These are phyloP conservation scores for Boletus rubescentipes DNA, from an alignment of 768 basidiomycete genomes.

Conservation along the genomic window DNA sequence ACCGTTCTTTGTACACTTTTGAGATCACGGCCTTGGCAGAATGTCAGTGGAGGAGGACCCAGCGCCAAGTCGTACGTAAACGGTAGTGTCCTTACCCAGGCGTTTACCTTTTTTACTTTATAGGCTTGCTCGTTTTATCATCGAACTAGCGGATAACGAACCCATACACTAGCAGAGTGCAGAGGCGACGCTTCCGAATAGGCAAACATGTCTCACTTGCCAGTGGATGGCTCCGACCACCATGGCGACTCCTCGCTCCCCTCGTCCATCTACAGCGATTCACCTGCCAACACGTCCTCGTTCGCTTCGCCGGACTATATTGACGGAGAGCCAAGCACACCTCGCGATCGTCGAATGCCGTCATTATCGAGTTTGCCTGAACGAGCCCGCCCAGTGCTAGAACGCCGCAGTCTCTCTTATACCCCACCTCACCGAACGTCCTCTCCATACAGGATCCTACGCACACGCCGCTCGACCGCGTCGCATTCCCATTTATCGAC, in stretches of 20 bases:
- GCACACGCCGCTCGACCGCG: slow-evolving; percentile 7
- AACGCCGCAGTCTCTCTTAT: slow-evolving; percentile 14
- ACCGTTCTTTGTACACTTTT: background rate
- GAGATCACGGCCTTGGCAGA: slow-evolving; percentile 1
- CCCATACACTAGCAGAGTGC: background rate
- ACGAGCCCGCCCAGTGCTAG: slow-evolving; percentile 1
- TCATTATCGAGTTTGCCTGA: slow-evolving; percentile 10
- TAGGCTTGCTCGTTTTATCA: background rate
- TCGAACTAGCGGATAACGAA: background rate
- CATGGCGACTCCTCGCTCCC: slow-evolving; percentile 89
- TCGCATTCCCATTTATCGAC: no score
- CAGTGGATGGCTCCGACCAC: slow-evolving; percentile 68
- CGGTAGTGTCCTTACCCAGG: no score
- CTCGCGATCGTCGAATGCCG: slow-evolving; percentile 15
- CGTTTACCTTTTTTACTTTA: background rate
- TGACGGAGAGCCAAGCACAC: slow-evolving; percentile 14
- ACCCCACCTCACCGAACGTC: background rate
- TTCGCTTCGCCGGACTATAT: slow-evolving; percentile 31
- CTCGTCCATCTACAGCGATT: slow-evolving; percentile 41
- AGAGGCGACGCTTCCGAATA: background rate
- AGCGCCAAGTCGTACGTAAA: slow-evolving; percentile 11
- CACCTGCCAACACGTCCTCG: slow-evolving; percentile 1
- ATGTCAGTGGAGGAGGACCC: background rate
- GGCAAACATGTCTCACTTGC: slow-evolving; percentile 9
- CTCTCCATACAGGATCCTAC: slow-evolving; percentile 16